Conservation (phyloP, 2,329 filamentous ascomycete species). For the Cryphonectria carpinicola region DNA sequence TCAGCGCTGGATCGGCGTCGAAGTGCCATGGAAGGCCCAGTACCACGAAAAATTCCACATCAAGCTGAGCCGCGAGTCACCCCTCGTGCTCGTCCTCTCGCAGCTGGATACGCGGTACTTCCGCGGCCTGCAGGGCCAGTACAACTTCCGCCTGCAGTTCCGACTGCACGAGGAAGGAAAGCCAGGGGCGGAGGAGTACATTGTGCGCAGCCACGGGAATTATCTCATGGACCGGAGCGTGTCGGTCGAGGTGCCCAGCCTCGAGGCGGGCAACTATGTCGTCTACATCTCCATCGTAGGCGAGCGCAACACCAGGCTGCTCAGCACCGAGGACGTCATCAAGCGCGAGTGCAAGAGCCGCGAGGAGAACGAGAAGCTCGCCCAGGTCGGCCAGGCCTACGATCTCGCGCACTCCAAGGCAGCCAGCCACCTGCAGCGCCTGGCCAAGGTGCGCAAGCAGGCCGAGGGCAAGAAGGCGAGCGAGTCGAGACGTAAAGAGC, state of each 20-base stretch:
- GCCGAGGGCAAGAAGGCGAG: constrained; percentile 52
- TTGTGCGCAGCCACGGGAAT: constrained; percentile 57
- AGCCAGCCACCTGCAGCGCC: constrained; percentile 39
- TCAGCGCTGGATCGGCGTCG: constrained; percentile 46
- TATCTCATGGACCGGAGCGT: constrained; percentile 73
- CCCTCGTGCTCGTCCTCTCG: constrained; percentile 59
- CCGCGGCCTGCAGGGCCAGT: constrained; percentile 60
- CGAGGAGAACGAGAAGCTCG: constrained; percentile 77
- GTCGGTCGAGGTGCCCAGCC: constrained; percentile 71
- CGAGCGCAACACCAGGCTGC: constrained; percentile 54
- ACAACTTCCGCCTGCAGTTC: constrained; percentile 57
- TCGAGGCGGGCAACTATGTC: constrained; percentile 75
- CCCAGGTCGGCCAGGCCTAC: constrained; percentile 70
- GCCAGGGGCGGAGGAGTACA: constrained; percentile 52
- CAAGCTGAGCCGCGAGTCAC: constrained; percentile 50
- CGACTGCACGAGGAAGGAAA: constrained; percentile 53
- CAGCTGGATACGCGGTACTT: constrained; percentile 64
- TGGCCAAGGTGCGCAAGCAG: constrained; percentile 54
- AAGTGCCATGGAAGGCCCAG: constrained; percentile 59
- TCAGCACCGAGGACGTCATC: constrained; percentile 68
- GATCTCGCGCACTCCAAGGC: constrained; percentile 71
- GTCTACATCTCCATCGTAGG: constrained; percentile 77
- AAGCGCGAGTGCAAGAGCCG: constrained; percentile 63
- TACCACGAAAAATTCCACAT: constrained; percentile 62
- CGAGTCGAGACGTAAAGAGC: constrained; percentile 49